phyloP scores from a whole-genome alignment of 345 rosid species.

The Corymbia maculata region DNA sequence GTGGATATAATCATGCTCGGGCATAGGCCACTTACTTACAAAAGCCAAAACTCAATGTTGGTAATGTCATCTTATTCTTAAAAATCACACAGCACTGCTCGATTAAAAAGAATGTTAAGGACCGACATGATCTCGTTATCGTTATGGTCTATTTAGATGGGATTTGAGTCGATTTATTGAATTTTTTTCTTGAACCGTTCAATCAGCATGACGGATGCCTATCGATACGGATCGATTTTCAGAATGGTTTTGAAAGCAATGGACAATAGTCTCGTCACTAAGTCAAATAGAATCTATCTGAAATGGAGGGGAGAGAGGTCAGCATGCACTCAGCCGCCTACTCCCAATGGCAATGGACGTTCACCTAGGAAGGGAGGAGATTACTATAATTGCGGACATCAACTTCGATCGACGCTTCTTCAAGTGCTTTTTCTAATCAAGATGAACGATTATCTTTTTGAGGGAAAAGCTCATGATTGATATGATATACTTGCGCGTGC shows the following conservation, averaged over 20 bases:
- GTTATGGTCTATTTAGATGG: neutral
- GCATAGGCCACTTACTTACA: neutral
- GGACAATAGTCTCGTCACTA: neutral
- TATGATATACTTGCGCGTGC: neutral
- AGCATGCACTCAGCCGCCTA: constrained; percentile 6
- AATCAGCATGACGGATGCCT: neutral
- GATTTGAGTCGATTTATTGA: neutral
- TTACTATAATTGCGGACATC: neutral
- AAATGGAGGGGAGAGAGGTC: neutral
- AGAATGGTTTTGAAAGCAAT: neutral
- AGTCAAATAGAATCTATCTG: neutral
- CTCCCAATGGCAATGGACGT: neutral
- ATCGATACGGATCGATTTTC: neutral
- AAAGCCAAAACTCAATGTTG: neutral
- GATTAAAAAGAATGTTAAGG: neutral
- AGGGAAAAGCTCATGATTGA: neutral
- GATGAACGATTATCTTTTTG: neutral
- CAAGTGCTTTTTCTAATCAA: neutral
- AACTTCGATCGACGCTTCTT: neutral
- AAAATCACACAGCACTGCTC: neutral
- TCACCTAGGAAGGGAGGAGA: neutral
- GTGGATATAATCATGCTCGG: neutral
- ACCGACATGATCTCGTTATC: neutral
- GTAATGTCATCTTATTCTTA: neutral
- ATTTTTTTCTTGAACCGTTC: neutral